Base-by-base conservation (phyloP, 257 asterid species). In the Solanum paucissectum region DNA sequence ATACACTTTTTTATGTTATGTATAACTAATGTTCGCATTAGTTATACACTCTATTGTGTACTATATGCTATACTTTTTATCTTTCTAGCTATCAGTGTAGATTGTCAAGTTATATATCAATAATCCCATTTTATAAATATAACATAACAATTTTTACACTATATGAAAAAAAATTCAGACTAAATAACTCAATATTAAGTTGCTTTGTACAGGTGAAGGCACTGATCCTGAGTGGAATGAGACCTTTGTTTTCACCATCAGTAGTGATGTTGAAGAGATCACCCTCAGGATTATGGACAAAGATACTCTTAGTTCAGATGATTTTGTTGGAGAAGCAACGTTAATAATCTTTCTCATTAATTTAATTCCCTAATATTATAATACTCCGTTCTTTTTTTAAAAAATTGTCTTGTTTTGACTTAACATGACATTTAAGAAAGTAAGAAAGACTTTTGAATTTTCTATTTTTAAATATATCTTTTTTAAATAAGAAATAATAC, bases 151-250 rank as follows among this genome's bases (percentile, higher is more conserved):
- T 34, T 29, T 7, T 33, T 73, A 73, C 29, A 34, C 27, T 34
- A 34, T 20, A 73, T 34, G 4, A 68, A 34, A 29, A 29, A 29
- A 29, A 29, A 29, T 29, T 20, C 18, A 4, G 16, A 9, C 27
- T 73, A 73, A 34, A 79, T 79, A 2, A 25, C 14, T 14, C 38
- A 79, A 44, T 79, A 44, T 13, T 79, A 14, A 13, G 25, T 79
- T 32, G 66, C 40, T 76, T 29, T 83, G 20, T 87, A 89, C 89
- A 94, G 98, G 95, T 58, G 87, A 87, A 52, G 98, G 98, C 49
- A 85, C 95, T 1, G 76, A 85, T 38, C 95, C 96, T 7, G 96
- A 95, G 87, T 96, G 99, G 99, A 95, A 96, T 6, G 98, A 96
- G 90, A 95, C 95, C 10, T 96, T 96, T 90, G 77, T 95, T 37